These are phyloP conservation scores for Lolium perenne DNA, from an alignment of 176 grass and related monocot genomes.

Conservation along the genomic window DNA sequence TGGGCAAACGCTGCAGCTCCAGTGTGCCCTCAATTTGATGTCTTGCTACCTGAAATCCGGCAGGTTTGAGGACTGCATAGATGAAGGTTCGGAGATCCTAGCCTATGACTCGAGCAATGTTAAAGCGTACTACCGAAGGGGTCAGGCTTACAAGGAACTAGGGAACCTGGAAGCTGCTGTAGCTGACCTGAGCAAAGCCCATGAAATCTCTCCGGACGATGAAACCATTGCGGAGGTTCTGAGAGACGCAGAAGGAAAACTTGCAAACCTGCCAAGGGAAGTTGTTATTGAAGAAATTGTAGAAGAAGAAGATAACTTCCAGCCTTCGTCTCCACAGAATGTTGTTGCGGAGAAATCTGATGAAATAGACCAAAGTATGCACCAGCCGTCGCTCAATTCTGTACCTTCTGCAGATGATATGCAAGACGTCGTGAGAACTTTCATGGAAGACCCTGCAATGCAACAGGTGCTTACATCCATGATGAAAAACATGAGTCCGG, in stretches of 20 bases:
- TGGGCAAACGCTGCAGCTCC: slow-evolving; percentile 60
- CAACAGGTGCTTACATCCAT: slow-evolving; percentile 77
- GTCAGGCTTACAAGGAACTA: slow-evolving; percentile 82
- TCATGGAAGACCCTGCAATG: slow-evolving; percentile 88
- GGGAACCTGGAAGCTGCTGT: slow-evolving; percentile 83
- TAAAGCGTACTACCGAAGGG: slow-evolving; percentile 91
- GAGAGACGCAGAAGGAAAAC: slow-evolving; percentile 53
- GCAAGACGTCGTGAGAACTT: slow-evolving; percentile 66
- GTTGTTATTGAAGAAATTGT: slow-evolving; percentile 85
- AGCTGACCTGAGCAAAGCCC: slow-evolving; percentile 72
- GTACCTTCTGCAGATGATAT: slow-evolving; percentile 56
- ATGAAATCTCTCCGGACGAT: slow-evolving; percentile 81
- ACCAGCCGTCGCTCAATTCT: slow-evolving; percentile 47
- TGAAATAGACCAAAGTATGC: slow-evolving; percentile 38
- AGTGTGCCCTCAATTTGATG: slow-evolving; percentile 94
- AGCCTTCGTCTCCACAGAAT: slow-evolving; percentile 36
- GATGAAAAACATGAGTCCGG: slow-evolving; percentile 88
- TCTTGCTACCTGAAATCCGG: slow-evolving; percentile 83
- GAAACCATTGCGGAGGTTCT: slow-evolving; percentile 88
- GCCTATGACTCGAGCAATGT: slow-evolving; percentile 67
- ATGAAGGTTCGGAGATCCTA: slow-evolving; percentile 86
- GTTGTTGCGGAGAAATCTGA: background rate
- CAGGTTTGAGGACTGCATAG: slow-evolving; percentile 76
- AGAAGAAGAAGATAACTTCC: slow-evolving; percentile 47
- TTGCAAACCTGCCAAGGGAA: slow-evolving; percentile 47